Evolutionary conservation across 805 yeast genomes (phyloP).

Genomic region (Ogataea thermomethanolica): DNA sequence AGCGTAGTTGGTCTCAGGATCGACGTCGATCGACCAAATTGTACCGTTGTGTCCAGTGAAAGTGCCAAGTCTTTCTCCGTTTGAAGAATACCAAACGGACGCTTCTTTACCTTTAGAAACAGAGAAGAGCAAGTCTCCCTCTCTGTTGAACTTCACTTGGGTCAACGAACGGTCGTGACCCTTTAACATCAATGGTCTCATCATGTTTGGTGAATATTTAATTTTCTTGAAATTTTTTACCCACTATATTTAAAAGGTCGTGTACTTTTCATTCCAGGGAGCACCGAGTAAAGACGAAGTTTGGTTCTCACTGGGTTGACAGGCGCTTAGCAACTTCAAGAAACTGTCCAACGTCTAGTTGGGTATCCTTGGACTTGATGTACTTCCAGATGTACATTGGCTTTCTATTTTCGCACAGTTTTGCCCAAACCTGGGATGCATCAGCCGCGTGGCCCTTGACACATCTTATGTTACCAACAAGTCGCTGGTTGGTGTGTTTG

Average conservation of each 20-base stretch:
- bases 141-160: constrained; percentile 91
- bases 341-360: background rate
- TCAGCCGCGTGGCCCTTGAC: background rate
- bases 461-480: background rate
- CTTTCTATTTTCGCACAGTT: background rate
- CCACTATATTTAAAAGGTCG: constrained; percentile 7
- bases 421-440: background rate
- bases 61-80: constrained; percentile 97
- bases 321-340: too few relatives aligned
- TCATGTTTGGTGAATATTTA: constrained; percentile 26
- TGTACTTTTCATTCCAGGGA: background rate
- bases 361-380: background rate
- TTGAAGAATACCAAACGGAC: constrained; percentile 88
- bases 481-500: constrained; percentile 1
- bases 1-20: constrained; percentile 60
- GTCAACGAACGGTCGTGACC: constrained; percentile 98
- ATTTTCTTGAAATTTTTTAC: constrained; percentile 8
- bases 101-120: constrained; percentile 90
- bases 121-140: constrained; percentile 91
- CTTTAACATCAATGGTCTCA: constrained; percentile 72
- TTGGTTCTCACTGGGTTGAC: too few relatives aligned
- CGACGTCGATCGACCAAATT: constrained; percentile 90
- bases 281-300: too few relatives aligned
- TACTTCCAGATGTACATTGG: background rate
- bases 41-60: constrained; percentile 88